Percentiles rank a stretch among this genome's conserved stretches.
phyloP scores from a whole-genome alignment of 1,284 basidiomycete genomes.

The Leccinum solheimii region DNA sequence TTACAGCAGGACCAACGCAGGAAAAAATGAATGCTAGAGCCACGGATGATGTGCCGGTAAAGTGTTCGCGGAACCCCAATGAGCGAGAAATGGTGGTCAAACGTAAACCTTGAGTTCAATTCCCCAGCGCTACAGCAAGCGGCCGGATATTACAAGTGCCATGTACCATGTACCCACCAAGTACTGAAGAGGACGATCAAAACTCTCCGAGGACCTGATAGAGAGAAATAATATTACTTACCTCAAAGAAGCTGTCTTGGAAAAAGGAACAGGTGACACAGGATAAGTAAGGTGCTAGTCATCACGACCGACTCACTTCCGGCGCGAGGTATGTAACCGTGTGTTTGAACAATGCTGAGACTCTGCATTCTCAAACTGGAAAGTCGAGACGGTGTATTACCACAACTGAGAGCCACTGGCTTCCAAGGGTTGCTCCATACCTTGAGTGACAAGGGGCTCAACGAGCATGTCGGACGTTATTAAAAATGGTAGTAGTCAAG shows the following conservation, averaged over 20 bases:
- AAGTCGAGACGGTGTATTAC: background rate
- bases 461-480: background rate
- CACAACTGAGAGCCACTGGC: background rate
- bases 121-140: conserved; percentile 7
- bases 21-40: conserved; percentile 4
- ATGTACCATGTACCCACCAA: background rate
- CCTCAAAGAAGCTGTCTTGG: background rate
- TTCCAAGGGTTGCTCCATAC: background rate
- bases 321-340: background rate
- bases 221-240: background rate
- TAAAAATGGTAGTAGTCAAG: background rate
- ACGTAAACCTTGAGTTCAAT: background rate
- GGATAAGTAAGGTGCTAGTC: background rate
- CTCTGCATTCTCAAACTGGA: background rate
- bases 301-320: background rate
- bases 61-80: conserved; percentile 4
- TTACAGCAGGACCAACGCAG: background rate
- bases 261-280: background rate
- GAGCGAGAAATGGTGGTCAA: background rate
- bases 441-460: background rate
- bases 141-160: background rate
- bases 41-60: conserved; percentile 12
- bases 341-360: background rate
- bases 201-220: background rate
- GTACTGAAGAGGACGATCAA: background rate